Evolutionary conservation across 179 eudicot species (phyloP), one percentile per base, ranked within the genome.

Genomic region (Heliamphora pulchella): DNA sequence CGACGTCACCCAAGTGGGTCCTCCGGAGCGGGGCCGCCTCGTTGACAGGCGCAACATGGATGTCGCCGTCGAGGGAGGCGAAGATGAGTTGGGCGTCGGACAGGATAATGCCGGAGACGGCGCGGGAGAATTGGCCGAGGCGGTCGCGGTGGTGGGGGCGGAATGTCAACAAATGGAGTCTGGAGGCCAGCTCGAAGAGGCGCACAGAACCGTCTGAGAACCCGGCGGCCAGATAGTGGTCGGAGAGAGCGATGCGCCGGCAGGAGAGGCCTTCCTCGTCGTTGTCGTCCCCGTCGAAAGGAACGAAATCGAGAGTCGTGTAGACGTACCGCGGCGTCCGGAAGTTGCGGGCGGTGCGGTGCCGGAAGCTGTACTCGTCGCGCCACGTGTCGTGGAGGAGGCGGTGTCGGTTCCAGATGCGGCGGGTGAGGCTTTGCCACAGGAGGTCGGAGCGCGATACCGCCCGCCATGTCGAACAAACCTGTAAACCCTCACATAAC

Each of bases 391-490:
- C 73, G 46, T 81, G 88, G 47, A 65, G 66, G 22, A 79, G 91
- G n/a, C 47, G 83, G 8, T 82, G 78, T 14, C 76, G 78, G 66
- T 89, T 87, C 98, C 98, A 95, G 7, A 91, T 85, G 0, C 83
- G 82, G 9, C 91, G 88, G 0, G 92, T 89, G 0, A 95, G 95
- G 78, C 84, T 91, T 61, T 89, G 95, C 98, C 98, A 95, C 7
- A 95, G 85, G 55, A 91, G 89, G 58, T 91, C 93, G 1, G 98
- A 95, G 4, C 84, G 87, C 0, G 98, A 93, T 13, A 91, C 88
- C 0, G 94, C 90, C 64, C 92, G 87, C 98, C 98, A 95, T 18
- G 97, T 93, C 1, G 93, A 80, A 71, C 97, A 95, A 0, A 93
- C 98, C 98, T 95, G 83, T 10, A 7, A 55, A n/a, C 57, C 71